Evolutionary conservation across 2,329 filamentous ascomycete genomes (phyloP).

Genomic region (Lecanoromycetidae sp.): DNA sequence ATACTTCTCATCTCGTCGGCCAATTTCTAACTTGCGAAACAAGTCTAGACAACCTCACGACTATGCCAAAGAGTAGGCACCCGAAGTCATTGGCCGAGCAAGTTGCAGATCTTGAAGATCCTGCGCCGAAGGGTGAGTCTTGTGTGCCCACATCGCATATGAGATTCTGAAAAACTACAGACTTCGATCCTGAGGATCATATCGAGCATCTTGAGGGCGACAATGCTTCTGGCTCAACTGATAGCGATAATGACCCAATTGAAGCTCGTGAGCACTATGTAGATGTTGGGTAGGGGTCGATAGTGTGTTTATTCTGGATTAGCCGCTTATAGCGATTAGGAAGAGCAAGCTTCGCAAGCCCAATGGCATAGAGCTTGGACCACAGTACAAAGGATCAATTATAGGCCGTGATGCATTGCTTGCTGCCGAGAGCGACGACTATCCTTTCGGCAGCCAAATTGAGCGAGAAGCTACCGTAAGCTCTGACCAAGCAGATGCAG

Average conservation of each 20-base stretch:
- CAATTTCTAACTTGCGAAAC: too few species aligned
- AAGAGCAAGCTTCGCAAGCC: slow-evolving; percentile 75
- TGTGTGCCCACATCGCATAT: too few species aligned
- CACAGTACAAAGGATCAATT: slow-evolving; percentile 65
- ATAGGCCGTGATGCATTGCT: slow-evolving; percentile 58
- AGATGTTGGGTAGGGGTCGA: slow-evolving; percentile 48
- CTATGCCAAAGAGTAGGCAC: slow-evolving; percentile 38
- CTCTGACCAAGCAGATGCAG: slow-evolving; percentile 20
- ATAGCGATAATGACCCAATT: slow-evolving; percentile 36
- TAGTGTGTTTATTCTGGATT: background rate
- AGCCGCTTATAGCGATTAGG: slow-evolving; percentile 31
- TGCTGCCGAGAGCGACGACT: slow-evolving; percentile 40
- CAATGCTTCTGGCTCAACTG: slow-evolving; percentile 39
- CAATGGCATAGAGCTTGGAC: slow-evolving; percentile 54
- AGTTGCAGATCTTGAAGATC: slow-evolving; percentile 51
- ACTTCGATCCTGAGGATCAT: slow-evolving; percentile 67
- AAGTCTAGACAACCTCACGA: too few species aligned
- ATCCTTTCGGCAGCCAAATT: slow-evolving; percentile 25
- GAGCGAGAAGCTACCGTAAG: slow-evolving; percentile 23
- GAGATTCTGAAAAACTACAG: slow-evolving; percentile 32
- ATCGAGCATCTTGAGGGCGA: slow-evolving; percentile 44
- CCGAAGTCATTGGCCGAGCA: slow-evolving; percentile 45
- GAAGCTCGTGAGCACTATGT: slow-evolving; percentile 76
- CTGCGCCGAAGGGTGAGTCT: slow-evolving; percentile 48
- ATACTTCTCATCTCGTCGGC: too few species aligned